phyloP scores from a whole-genome alignment of 1,284 basidiomycete species.

The Malassezia equina region DNA sequence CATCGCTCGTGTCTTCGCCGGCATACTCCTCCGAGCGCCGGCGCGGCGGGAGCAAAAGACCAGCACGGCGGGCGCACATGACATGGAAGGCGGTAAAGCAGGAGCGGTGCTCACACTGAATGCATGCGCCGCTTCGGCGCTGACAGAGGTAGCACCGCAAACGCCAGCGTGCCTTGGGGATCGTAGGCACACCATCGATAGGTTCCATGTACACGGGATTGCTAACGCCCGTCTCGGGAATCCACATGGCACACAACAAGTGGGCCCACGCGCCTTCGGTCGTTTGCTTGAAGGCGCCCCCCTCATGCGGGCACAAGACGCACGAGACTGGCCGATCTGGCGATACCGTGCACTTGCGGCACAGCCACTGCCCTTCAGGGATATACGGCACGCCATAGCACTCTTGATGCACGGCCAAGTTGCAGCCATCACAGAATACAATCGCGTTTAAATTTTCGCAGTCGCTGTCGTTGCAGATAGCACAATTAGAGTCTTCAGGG shows the following conservation, averaged over 20 bases:
- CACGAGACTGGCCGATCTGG: slow-evolving; percentile 91
- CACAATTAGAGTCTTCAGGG: slow-evolving; percentile 61
- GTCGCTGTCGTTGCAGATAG: slow-evolving; percentile 94
- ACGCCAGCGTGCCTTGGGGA: slow-evolving; percentile 87
- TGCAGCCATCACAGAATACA: slow-evolving; percentile 98
- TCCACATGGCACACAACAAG: slow-evolving; percentile 92
- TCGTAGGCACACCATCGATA: slow-evolving; percentile 75
- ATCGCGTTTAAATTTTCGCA: slow-evolving; percentile 98
- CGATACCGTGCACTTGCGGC: slow-evolving; percentile 93
- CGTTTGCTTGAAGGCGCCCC: slow-evolving; percentile 97
- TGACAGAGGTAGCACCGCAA: slow-evolving; percentile 77
- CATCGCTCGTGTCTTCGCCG: slow-evolving; percentile 21
- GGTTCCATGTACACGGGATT: slow-evolving; percentile 99
- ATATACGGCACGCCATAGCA: slow-evolving; percentile 99
- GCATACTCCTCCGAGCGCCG: slow-evolving; percentile 21
- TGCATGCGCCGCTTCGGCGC: slow-evolving; percentile 74
- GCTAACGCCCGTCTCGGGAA: slow-evolving; percentile 84
- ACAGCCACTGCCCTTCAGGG: slow-evolving; percentile 98
- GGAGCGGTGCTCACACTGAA: slow-evolving; percentile 82
- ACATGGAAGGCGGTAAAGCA: slow-evolving; percentile 92
- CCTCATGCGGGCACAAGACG: slow-evolving; percentile 86
- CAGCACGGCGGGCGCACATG: slow-evolving; percentile 66
- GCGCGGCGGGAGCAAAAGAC: slow-evolving; percentile 33
- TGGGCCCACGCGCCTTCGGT: slow-evolving; percentile 88
- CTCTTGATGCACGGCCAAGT: slow-evolving; percentile 96